Conservation (phyloP, 345 rosid species). For the Barbarea vulgaris region DNA sequence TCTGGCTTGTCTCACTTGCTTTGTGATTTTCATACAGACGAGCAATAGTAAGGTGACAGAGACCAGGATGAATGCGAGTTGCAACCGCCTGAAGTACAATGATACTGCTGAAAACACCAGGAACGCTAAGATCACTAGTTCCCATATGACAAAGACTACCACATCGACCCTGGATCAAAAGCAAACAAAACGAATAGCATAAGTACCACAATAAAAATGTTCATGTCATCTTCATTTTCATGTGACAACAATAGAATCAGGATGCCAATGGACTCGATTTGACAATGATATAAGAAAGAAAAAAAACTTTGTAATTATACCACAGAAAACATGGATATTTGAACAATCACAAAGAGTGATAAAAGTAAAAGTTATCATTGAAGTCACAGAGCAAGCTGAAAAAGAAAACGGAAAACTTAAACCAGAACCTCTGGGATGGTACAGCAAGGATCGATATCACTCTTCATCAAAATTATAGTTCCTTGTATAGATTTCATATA, state of each 20-base stretch:
- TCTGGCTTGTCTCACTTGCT: slow-evolving; percentile 79
- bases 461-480: background rate
- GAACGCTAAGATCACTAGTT: slow-evolving; percentile 81
- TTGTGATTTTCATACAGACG: slow-evolving; percentile 80
- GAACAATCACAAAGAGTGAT: background rate
- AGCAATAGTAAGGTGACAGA: slow-evolving; percentile 74
- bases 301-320: background rate
- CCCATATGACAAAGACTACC: slow-evolving; percentile 89
- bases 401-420: background rate
- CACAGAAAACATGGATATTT: background rate
- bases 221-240: background rate
- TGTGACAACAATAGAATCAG: background rate
- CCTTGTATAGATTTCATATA: background rate
- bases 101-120: slow-evolving; percentile 95
- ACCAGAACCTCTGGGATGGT: background rate
- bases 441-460: background rate
- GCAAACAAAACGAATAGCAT: background rate
- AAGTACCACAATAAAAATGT: slow-evolving; percentile 15
- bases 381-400: background rate
- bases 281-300: background rate
- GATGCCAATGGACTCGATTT: background rate
- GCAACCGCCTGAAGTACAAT: slow-evolving; percentile 72
- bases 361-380: background rate
- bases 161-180: slow-evolving; percentile 84
- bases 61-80: slow-evolving; percentile 70